Evolutionary conservation across 2,329 filamentous ascomycete species (phyloP), one percentile per base, ranked within the genome.

Genomic region (Trichoderma guizhouense): DNA sequence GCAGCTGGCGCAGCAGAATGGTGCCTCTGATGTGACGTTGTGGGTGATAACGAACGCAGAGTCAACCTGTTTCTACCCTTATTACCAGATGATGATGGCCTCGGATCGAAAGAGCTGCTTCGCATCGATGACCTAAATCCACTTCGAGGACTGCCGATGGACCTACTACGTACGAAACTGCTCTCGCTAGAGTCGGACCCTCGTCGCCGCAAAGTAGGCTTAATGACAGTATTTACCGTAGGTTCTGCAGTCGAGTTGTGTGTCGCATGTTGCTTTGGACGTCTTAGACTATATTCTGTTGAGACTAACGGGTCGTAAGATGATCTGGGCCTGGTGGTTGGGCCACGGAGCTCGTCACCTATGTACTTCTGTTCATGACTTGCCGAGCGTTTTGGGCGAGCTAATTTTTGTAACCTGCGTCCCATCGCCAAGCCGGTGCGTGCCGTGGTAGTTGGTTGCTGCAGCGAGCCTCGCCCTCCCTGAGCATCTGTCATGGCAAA

Each of bases 101-200:
- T 71, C 24, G 75, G 65, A 14, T 79, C 78, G 7, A 73, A 76
- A 55, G 74, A 39, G 55, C 74, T 76, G 32, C 76, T 74, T 72
- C 94, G 88, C 92, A 97, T 93, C 2, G 92, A 93, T 66, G 85
- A 87, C 71, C 91, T 90, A 85, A 97, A 93, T 1, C 84, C 86
- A 68, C 89, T 87, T 0, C 85, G 85, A 57, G 85, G 81, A 53
- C 81, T 81, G 7, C 80, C 78, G 66, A 83, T 79, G 47, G 86
- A 82, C 73, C 88, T 87, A 57, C 84, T 81, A 32, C 93, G 91
- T 77, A 89, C 92, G 83, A 97, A 97, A 79, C 93, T 97, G 81
- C 93, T 97, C 58, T 93, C 91, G 76, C 91, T 93, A 32, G 88
- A 90, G 75, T 90, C 89, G 0, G 91, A 92, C 21, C 83, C 85